Base-by-base conservation (phyloP, 257 asterid species). In the Solanum bulbocastanum region DNA sequence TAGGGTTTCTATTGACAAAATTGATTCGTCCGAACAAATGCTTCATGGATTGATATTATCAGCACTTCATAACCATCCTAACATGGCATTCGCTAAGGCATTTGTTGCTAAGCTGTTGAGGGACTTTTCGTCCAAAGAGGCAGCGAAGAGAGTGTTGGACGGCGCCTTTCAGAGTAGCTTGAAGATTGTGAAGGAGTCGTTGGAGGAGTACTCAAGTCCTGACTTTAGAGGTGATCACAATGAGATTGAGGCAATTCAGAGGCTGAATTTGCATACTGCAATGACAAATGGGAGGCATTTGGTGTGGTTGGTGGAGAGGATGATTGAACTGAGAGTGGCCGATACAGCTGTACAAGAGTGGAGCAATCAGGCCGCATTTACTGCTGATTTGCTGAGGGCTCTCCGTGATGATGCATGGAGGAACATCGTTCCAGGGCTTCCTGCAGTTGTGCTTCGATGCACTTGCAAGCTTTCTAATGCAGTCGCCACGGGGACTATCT, bases 141-240 rank as follows among this genome's bases (percentile, higher is more conserved):
- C 93, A 9, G 97, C 94, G 8, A 91, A 92, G 86, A 92, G 93
- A 87, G 99, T 96, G 60, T 89, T 97, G 91, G 96, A 95, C 69
- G 91, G 91, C 39, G 98, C 93, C 25, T 97, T 96, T 85, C 93
- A 91, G 85, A 92, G 84, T 90, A 93, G 93, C 62, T 93, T 97
- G 94, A 93, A 86, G 91, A 90, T 92, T 37, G 97, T 97, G 90
- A 95, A 93, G 94, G 96, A 92, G 89, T 92, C 98, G 4, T 66
- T 97, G 95, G 99, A 97, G 93, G 95, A 95, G 87, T 97, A 97
- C 88, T 92, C 96, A n/a, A 96, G 98, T 89, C 98, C 99, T 7
- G 94, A 93, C 62, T 93, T 95, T 56, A 93, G 99, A 87, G 98
- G 98, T 5, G 96, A 96, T 90, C 98, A 93, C 72, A 92, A 93